Conservation (phyloP, 495 filamentous ascomycete genomes). For the Penicillium pancosmium region DNA sequence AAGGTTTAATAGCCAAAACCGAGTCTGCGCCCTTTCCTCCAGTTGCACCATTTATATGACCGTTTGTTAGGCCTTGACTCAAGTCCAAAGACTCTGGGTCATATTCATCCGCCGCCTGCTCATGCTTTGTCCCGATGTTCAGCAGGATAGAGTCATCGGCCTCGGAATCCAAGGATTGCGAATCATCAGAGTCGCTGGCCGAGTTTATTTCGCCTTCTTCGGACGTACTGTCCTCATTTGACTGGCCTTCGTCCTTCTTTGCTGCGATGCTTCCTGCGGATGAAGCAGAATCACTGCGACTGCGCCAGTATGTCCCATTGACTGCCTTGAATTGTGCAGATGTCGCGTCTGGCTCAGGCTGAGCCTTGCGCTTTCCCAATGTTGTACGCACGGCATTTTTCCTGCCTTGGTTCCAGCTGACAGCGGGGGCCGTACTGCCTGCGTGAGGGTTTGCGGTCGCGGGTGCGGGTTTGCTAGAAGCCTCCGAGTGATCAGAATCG, state of each 20-base stretch:
- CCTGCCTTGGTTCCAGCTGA: conserved; percentile 47
- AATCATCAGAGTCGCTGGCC: conserved; percentile 40
- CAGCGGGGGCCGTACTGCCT: conserved; percentile 32
- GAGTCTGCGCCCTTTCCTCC: not conserved
- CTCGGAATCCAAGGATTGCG: conserved; percentile 39
- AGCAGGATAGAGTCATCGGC: conserved; percentile 48
- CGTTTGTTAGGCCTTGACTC: conserved; percentile 8
- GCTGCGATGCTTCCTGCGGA: conserved; percentile 14
- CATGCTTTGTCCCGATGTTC: conserved; percentile 39
- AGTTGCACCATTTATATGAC: not conserved
- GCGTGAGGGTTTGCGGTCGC: conserved; percentile 24
- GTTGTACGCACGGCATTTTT: conserved; percentile 41
- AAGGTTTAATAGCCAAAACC: not conserved
- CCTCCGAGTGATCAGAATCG: conserved; percentile 24
- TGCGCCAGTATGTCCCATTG: conserved; percentile 45
- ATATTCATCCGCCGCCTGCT: conserved; percentile 27
- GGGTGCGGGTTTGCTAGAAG: not conserved
- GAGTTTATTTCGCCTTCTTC: conserved; percentile 32
- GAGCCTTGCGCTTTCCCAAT: conserved; percentile 28
- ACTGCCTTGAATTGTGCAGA: conserved; percentile 39
- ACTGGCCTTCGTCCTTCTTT: conserved; percentile 10
- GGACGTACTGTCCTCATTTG: conserved; percentile 22
- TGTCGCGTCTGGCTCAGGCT: conserved; percentile 3
- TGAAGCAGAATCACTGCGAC: conserved; percentile 40
- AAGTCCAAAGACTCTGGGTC: conserved; percentile 26